Percentiles rank a stretch among this genome's conserved stretches.
These are phyloP conservation scores for Maudiozyma bulderi DNA, from an alignment of 805 yeast species.

Conservation along the genomic window DNA sequence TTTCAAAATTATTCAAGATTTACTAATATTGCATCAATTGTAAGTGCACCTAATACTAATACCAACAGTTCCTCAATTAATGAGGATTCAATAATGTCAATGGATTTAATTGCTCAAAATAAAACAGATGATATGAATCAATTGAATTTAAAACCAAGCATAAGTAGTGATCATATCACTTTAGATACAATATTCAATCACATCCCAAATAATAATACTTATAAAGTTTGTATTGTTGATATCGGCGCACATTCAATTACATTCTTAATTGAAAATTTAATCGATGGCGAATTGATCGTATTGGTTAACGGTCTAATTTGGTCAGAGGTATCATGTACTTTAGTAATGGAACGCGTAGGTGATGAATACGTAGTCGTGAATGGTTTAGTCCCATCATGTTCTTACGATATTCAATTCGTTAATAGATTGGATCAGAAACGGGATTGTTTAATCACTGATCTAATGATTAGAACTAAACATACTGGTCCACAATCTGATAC, in stretches of 20 bases:
- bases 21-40: constrained; percentile 7
- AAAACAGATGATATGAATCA: constrained; percentile 24
- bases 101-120: constrained; percentile 30
- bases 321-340: constrained; percentile 52
- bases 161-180: neutral
- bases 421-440: constrained; percentile 27
- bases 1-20: constrained; percentile 25
- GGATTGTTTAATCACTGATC: constrained; percentile 32
- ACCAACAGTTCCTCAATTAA: constrained; percentile 8
- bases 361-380: constrained; percentile 49
- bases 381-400: constrained; percentile 56
- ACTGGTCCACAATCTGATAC: constrained; percentile 2
- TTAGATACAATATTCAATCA: constrained; percentile 3
- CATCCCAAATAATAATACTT: constrained; percentile 16
- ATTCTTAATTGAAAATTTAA: constrained; percentile 39
- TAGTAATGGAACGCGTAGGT: constrained; percentile 30
- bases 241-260: constrained; percentile 45
- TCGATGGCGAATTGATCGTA: constrained; percentile 34
- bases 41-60: neutral
- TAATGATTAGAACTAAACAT: constrained; percentile 31
- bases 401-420: constrained; percentile 46
- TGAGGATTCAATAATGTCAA: constrained; percentile 24
- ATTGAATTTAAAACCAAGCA: constrained; percentile 18
- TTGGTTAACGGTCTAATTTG: constrained; percentile 59
- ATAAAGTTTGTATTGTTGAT: constrained; percentile 36